Evolutionary conservation across 1,284 basidiomycete genomes (phyloP), one percentile per base, ranked within the genome.

Genomic region (Ustilago esculenta): DNA sequence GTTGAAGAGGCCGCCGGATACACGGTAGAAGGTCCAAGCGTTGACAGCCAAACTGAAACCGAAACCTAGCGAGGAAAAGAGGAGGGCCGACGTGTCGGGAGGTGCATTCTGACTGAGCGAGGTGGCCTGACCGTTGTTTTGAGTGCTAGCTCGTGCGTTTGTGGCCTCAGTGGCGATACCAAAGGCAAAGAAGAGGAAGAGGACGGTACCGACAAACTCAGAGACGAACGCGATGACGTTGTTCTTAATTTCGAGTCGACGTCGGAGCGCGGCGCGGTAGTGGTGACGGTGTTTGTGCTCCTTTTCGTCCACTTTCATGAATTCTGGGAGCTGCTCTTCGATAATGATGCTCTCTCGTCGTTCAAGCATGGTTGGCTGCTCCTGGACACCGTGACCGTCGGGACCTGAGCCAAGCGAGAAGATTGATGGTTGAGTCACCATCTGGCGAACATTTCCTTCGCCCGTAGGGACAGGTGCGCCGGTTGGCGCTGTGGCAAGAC

Each of bases 241-340:
- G 52, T 79, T 89, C 84, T 95, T 95, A 58, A 76, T 46, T 43
- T 61, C 23, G 24, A 73, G 53, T 11, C 66, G 43, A 9, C 52
- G 45, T 24, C 44, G 33, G 10, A 73, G 53, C 9, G 56, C 58
- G 18, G 49, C 71, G 17, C 60, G 66, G 54, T 69, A 65, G 55
- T 55, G 53, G 44, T 64, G 65, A 17, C 58, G 53, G 25, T 69
- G 66, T 32, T 63, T 63, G 59, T 69, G 66, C 8, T 70, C 51
- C 42, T 47, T 51, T 36, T 70, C 63, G 50, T 72, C 45, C 24
- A 67, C 53, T 30, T 68, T 49, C 69, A 72, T 72, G 51, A 72
- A 67, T 3, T 32, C 51, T 1, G 69, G 69, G 9, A 72, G 39
- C 42, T 72, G 60, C 29, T 64, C 51, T 33, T 65, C 58, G 27